Evolutionary conservation across 2,329 filamentous ascomycete genomes (phyloP).

Genomic region (Alternaria sp.): DNA sequence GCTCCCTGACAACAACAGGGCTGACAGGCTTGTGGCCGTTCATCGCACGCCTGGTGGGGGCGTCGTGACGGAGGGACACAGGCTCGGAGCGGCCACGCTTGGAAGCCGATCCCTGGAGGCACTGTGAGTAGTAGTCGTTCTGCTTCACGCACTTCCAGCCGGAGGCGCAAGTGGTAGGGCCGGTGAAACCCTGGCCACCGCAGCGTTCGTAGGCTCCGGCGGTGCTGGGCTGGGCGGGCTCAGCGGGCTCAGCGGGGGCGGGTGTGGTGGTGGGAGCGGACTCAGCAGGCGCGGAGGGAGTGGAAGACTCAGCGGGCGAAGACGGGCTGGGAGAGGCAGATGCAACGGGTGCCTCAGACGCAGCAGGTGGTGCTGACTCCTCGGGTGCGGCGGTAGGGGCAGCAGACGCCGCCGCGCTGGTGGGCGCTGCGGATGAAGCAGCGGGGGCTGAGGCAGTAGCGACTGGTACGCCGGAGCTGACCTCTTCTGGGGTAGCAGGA

Average conservation of each 20-base stretch:
- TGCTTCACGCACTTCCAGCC: slow-evolving; percentile 48
- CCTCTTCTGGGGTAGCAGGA: slow-evolving; percentile 8
- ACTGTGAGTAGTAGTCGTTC: slow-evolving; percentile 38
- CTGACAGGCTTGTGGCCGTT: neutral
- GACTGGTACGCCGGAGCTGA: slow-evolving; percentile 1
- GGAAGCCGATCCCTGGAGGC: neutral
- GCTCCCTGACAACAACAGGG: neutral
- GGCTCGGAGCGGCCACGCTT: neutral
- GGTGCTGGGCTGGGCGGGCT: neutral
- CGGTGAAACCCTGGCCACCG: slow-evolving; percentile 51
- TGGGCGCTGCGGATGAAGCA: slow-evolving; percentile 3
- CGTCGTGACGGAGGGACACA: neutral
- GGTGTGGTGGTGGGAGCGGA: neutral
- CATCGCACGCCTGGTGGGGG: neutral
- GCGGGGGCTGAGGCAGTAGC: neutral
- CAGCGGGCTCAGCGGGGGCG: neutral
- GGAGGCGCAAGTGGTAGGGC: slow-evolving; percentile 47
- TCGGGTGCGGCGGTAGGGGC: slow-evolving; percentile 12
- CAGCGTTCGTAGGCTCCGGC: slow-evolving; percentile 49
- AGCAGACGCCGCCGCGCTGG: neutral
- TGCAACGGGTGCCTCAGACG: neutral
- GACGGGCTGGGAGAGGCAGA: slow-evolving; percentile 2
- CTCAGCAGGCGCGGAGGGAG: slow-evolving; percentile 4
- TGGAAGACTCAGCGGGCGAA: neutral
- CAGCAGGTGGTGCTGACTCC: slow-evolving; percentile 7